A percentile compares a stretch with the other conserved stretches of the same genome.
These are phyloP conservation scores for Hirschioporus abietinus DNA, from an alignment of 768 basidiomycete genomes.

Conservation along the genomic window DNA sequence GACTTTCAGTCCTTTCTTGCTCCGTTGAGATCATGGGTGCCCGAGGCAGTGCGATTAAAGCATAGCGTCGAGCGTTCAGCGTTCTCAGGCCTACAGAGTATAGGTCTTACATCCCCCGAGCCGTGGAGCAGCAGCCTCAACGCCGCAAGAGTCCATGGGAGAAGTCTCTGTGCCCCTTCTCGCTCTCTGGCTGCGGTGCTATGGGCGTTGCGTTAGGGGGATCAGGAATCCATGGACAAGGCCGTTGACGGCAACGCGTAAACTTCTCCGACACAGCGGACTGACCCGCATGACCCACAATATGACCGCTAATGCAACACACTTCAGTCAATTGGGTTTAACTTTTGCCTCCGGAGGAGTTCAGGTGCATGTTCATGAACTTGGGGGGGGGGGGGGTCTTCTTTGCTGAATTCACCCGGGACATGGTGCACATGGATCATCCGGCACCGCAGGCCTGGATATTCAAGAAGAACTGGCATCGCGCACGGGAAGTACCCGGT, in stretches of 20 bases:
- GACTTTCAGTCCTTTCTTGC: not conserved
- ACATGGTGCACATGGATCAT: not conserved
- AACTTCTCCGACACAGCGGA: not conserved
- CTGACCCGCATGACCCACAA: not conserved
- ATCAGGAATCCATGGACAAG: not conserved
- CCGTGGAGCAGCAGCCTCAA: not conserved
- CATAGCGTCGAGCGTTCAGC: not conserved
- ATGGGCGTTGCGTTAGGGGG: not conserved
- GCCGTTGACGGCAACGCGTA: not conserved
- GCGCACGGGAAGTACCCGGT: not conserved
- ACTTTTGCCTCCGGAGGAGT: not conserved
- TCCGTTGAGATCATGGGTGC: not conserved
- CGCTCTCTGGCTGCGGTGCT: not conserved
- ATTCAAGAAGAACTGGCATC: not conserved
- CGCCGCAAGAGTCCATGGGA: not conserved
- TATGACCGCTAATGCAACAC: not conserved
- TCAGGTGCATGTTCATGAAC: not conserved
- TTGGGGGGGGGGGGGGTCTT: not conserved
- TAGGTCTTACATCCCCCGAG: not conserved
- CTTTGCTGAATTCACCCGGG: not conserved
- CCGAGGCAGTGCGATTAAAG: not conserved
- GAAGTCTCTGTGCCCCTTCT: not conserved
- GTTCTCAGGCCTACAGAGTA: not conserved
- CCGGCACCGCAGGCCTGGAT: not conserved
- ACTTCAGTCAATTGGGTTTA: not conserved